A percentile compares a stretch with the other conserved stretches of the same genome.
Evolutionary conservation across 495 filamentous ascomycete species (phyloP).

Genomic region (Parmelia sp.): DNA sequence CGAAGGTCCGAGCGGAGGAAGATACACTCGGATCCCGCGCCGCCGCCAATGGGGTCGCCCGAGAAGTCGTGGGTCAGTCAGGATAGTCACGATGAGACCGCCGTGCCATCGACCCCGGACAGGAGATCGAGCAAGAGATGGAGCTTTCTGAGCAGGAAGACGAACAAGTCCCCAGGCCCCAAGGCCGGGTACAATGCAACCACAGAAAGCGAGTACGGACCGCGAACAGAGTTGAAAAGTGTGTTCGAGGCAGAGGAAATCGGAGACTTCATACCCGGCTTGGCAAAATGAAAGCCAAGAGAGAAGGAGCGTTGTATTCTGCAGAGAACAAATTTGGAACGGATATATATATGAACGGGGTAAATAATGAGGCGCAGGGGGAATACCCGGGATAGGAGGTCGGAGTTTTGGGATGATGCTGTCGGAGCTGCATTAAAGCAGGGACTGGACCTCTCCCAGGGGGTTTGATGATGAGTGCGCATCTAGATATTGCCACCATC

Average conservation of each 20-base stretch:
- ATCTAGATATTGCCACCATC: background rate
- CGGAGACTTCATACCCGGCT: constrained; percentile 2
- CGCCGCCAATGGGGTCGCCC: constrained; percentile 7
- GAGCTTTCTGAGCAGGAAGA: constrained; percentile 16
- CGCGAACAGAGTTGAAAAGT: constrained; percentile 7
- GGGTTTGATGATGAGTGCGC: background rate
- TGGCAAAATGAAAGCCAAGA: background rate
- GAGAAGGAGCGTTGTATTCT: background rate
- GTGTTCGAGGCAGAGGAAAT: background rate
- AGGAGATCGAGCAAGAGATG: constrained; percentile 13
- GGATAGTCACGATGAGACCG: constrained; percentile 16
- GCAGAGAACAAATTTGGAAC: background rate
- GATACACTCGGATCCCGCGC: background rate
- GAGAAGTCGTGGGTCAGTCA: constrained; percentile 2
- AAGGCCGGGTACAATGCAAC: background rate
- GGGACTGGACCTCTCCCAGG: background rate
- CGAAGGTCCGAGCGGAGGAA: background rate
- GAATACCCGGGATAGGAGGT: background rate
- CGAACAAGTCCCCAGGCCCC: background rate
- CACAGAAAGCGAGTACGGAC: background rate
- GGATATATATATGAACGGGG: background rate
- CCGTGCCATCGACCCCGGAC: constrained; percentile 12
- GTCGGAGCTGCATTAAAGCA: background rate
- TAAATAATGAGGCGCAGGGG: background rate
- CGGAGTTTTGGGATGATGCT: background rate